phyloP scores from a whole-genome alignment of 345 rosid species.

The Lepidium didymum region DNA sequence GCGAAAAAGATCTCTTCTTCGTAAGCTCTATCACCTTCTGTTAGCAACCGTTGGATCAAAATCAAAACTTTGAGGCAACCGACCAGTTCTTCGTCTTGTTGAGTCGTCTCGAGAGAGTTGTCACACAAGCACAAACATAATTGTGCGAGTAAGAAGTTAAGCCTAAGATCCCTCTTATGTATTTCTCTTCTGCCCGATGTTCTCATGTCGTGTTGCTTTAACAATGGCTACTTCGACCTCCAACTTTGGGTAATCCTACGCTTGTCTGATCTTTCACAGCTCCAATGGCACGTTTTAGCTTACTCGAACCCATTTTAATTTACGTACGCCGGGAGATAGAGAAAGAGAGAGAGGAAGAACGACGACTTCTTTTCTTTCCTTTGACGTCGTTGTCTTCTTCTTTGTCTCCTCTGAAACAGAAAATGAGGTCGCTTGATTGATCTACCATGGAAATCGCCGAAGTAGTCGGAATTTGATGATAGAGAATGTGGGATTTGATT shows the following conservation, averaged over 20 bases:
- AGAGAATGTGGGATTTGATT: not conserved
- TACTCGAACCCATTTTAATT: constrained; percentile 21
- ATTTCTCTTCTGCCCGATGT: constrained; percentile 68
- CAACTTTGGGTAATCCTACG: constrained; percentile 67
- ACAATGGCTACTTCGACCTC: constrained; percentile 29
- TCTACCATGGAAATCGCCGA: constrained; percentile 24
- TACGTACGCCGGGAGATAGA: constrained; percentile 1
- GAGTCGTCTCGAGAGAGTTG: constrained; percentile 51
- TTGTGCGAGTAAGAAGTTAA: constrained; percentile 60
- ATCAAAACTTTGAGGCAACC: constrained; percentile 78
- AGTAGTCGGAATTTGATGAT: constrained; percentile 10
- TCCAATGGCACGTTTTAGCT: constrained; percentile 35
- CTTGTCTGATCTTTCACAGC: constrained; percentile 36
- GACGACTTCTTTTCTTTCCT: constrained; percentile 21
- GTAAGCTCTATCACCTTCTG: constrained; percentile 57
- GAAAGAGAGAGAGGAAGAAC: not conserved
- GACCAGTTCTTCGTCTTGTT: constrained; percentile 46
- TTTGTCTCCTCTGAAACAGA: not conserved
- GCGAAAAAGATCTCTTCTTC: constrained; percentile 81
- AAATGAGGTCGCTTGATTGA: constrained; percentile 9
- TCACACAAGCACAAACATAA: constrained; percentile 45
- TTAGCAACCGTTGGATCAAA: constrained; percentile 51
- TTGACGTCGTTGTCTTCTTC: constrained; percentile 4
- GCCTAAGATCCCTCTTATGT: constrained; percentile 28
- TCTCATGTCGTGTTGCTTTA: constrained; percentile 82